Evolutionary conservation across 176 grass and related monocot species (phyloP), one percentile per base, ranked within the genome.

Genomic region (Dactylis glomerata): DNA sequence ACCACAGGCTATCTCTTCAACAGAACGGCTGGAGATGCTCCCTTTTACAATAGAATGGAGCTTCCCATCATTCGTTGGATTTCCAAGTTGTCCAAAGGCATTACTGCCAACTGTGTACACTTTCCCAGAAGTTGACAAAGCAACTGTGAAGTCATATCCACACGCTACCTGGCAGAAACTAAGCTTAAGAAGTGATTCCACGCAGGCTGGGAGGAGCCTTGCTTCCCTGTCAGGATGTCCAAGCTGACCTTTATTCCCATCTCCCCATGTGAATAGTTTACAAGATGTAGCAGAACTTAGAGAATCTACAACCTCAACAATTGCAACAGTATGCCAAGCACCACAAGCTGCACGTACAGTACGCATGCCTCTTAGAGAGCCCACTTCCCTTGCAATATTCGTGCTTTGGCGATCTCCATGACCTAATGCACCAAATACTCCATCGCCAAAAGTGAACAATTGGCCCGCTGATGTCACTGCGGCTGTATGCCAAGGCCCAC

Each of bases 1-100:
- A 30, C 93, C 93, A 89, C 93, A 92, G 19, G 91, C 78, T 78
- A 95, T 91, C 44, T 91, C 93, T 68, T 96, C 91, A 52, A 96
- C 66, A 57, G 68, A 92, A 85, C 56, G 83, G 65, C 73, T 72
- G 15, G 51, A 82, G 38, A 95, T 89, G 42, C 66, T 91, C 70
- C 93, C 90, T 84, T 76, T 84, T 81, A 95, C 86, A 85, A 91
- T 73, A 79, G 36, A 58, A 6, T 84, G 91, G 33, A 83, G 55
- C 73, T 92, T 96, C 47, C 91, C 88, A 76, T 89, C 67, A 57
- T 73, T 79, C 30, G 75, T 80, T 65, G 86, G 76, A 83, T 85
- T 84, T 78, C 90, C 93, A 80, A 89, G 90, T 68, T 96, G 91
- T 30, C 93, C 93, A 85, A 75, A 91, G 67, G 77, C 58, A 82